These are phyloP conservation scores for Brassica carinata DNA, from an alignment of 345 rosid genomes.

Conservation along the genomic window DNA sequence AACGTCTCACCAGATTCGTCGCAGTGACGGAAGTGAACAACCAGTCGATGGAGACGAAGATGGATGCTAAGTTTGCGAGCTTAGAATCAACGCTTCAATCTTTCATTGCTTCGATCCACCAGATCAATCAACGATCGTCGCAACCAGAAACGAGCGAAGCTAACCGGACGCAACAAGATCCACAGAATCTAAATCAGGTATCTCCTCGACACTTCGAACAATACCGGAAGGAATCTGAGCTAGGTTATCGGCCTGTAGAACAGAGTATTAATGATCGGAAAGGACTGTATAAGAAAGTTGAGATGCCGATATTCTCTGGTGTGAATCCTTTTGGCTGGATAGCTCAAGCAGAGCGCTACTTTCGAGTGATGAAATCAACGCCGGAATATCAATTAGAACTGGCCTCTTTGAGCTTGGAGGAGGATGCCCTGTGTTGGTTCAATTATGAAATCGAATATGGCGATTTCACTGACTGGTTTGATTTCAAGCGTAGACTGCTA, in stretches of 20 bases:
- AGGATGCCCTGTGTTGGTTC: not conserved
- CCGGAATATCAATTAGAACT: not conserved
- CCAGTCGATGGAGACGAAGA: too few species aligned
- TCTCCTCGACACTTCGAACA: not conserved
- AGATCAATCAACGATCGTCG: not conserved
- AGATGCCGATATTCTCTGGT: not conserved
- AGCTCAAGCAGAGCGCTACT: not conserved
- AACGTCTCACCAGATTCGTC: too few species aligned
- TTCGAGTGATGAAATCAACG: not conserved
- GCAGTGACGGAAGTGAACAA: too few species aligned
- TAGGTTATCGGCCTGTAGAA: not conserved
- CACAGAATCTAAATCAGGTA: not conserved
- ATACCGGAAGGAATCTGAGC: not conserved
- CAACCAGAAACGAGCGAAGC: not conserved
- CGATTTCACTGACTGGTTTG: not conserved
- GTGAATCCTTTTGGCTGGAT: not conserved
- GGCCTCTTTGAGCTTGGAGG: not conserved
- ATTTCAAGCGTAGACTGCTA: not conserved
- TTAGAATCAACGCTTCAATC: too few species aligned
- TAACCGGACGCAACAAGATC: not conserved
- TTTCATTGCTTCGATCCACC: too few species aligned
- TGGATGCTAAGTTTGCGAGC: too few species aligned
- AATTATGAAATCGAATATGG: not conserved
- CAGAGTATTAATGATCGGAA: not conserved
- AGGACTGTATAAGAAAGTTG: not conserved